Base-by-base conservation (phyloP, 495 filamentous ascomycete species). In the Saxophila tyrrhenica region DNA sequence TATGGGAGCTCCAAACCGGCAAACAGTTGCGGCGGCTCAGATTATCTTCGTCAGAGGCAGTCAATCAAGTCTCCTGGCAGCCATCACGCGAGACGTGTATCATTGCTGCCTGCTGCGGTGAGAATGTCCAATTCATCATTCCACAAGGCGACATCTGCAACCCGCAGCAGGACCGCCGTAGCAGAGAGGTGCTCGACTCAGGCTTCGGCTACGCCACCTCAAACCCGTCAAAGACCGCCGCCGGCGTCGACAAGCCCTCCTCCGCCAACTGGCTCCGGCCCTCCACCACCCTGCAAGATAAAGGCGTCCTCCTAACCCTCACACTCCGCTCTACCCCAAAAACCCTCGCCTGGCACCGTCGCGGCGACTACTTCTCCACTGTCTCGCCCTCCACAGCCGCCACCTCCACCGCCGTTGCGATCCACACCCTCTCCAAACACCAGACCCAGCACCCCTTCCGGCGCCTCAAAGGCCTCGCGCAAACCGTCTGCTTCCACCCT, bases 371-470 rank as follows among this genome's bases (percentile, higher is more conserved):
- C 74, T 85, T 98, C 66, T 78, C 88, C 57, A 96, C 89, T 7
- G 87, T 95, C 42, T 94, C 88, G 47, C 89, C 92, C 49, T 75
- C 91, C 70, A 72, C 82, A 68, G 71, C 81, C 73, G 76, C 86
- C 57, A 75, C 92, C 70, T 73, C 82, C 69, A 73, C 82, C 73
- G 87, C 94, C n/a, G 86, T 98, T 45, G 81, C 88, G 25, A 95
- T 98, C 65, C 92, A 98, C 74, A 94, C 90, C 0, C 73, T 98
- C 58, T 89, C 87, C 43, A 94, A 91, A 67, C 92, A 98, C 72
- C 76, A 87, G 24, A 94, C 92, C 0, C 94, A 98, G 68, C 83
- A 87, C 62, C 92, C 92, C 45, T 95, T 97, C 81, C 83, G 87
- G 47, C 77, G 77, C 17, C 75, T 84, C 65, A 89, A 89, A 65